Conservation (phyloP, 225 moss, liverwort and hornwort species). For the Pseudisothecium myosuroides region DNA sequence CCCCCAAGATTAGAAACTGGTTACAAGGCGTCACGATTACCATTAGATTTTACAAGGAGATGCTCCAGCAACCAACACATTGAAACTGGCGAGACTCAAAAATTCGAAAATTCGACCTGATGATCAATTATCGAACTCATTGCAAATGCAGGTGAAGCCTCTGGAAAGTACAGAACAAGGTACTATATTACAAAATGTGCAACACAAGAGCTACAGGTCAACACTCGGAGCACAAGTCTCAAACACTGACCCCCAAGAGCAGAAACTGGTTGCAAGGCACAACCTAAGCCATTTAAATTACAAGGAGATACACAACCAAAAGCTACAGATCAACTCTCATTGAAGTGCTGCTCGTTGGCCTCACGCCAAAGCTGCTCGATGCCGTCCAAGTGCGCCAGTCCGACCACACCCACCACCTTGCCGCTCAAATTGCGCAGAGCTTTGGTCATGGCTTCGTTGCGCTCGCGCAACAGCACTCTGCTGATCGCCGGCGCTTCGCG, state of each 20-base stretch:
- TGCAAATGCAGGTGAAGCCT: background rate
- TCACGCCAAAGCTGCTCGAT: slow-evolving; percentile 27
- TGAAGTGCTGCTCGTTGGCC: background rate
- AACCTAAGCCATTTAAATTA: background rate
- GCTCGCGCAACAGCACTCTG: slow-evolving; percentile 1
- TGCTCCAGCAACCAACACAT: background rate
- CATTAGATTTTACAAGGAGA: background rate
- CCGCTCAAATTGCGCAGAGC: slow-evolving; percentile 14
- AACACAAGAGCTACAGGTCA: background rate
- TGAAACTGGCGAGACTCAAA: background rate
- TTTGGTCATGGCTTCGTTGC: slow-evolving; percentile 19
- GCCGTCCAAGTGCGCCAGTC: slow-evolving; percentile 27
- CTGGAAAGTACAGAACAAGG: background rate
- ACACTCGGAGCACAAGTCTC: background rate
- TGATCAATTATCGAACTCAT: background rate
- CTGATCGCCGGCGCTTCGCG: slow-evolving; percentile 5
- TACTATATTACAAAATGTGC: background rate
- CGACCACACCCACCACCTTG: slow-evolving; percentile 22
- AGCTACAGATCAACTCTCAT: background rate
- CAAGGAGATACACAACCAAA: background rate
- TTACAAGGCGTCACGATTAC: background rate
- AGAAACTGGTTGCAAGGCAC: background rate
- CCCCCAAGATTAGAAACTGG: background rate
- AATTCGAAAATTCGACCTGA: background rate
- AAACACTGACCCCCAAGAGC: background rate